These are phyloP conservation scores for Phalaenopsis hybrid DNA, from an alignment of 116 monocot species.

Conservation along the genomic window DNA sequence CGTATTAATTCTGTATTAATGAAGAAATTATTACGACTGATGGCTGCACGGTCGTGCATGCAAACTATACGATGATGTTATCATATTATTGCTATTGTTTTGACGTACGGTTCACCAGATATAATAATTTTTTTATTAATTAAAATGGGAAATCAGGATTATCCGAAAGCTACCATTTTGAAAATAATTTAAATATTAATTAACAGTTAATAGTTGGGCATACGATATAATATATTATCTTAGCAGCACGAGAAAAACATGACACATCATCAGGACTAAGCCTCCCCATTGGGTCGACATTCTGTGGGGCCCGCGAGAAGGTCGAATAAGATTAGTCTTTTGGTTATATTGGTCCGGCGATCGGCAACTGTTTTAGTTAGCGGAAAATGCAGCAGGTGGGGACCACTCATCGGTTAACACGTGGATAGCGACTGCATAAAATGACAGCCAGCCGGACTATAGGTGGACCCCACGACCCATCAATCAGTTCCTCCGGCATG, in stretches of 20 bases:
- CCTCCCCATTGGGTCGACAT: background rate
- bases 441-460: background rate
- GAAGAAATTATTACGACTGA: too few relatives aligned
- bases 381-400: too few relatives aligned
- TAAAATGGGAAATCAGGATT: background rate
- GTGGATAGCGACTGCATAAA: conserved; percentile 1
- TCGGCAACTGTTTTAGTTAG: too few relatives aligned
- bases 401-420: background rate
- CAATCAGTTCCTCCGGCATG: background rate
- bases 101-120: too few relatives aligned
- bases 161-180: background rate
- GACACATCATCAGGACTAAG: background rate
- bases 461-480: background rate
- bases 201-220: background rate
- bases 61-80: too few relatives aligned
- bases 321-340: background rate
- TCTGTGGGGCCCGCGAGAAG: background rate
- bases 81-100: too few relatives aligned
- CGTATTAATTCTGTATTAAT: too few relatives aligned
- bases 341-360: too few relatives aligned
- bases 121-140: too few relatives aligned
- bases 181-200: background rate
- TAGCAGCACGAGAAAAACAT: background rate
- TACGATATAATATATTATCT: background rate
- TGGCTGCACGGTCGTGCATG: too few relatives aligned